phyloP scores from a whole-genome alignment of 2,329 filamentous ascomycete genomes.

The Paecilomyces dactylethromorphus region DNA sequence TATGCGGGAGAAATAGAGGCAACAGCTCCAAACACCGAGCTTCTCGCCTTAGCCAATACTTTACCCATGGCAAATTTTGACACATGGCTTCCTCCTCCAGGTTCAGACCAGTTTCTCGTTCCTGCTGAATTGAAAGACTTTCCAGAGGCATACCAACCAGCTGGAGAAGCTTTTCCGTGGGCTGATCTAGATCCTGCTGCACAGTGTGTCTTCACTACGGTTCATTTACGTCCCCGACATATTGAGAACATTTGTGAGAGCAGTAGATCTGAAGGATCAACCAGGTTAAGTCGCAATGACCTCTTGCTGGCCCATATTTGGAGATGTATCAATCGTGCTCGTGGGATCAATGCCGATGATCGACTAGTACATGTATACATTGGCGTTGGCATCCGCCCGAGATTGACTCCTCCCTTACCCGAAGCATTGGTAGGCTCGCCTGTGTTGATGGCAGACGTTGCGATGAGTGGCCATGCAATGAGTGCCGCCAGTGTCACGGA shows the following conservation, averaged over 20 bases:
- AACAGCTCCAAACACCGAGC: neutral
- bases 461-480: neutral
- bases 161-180: neutral
- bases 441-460: neutral
- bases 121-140: neutral
- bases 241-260: neutral
- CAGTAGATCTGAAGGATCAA: neutral
- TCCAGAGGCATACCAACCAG: neutral
- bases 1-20: neutral
- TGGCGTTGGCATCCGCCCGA: neutral
- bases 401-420: neutral
- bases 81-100: neutral
- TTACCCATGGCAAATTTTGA: neutral
- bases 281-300: neutral
- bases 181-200: neutral
- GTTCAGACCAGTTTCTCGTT: neutral
- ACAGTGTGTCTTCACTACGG: neutral
- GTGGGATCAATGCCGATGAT: neutral
- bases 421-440: neutral
- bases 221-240: neutral
- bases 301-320: neutral
- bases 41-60: neutral
- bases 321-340: neutral
- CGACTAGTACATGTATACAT: neutral
- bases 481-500: neutral